phyloP scores from a whole-genome alignment of 2,329 filamentous ascomycete genomes.

The Fusarium odoratissimum region DNA sequence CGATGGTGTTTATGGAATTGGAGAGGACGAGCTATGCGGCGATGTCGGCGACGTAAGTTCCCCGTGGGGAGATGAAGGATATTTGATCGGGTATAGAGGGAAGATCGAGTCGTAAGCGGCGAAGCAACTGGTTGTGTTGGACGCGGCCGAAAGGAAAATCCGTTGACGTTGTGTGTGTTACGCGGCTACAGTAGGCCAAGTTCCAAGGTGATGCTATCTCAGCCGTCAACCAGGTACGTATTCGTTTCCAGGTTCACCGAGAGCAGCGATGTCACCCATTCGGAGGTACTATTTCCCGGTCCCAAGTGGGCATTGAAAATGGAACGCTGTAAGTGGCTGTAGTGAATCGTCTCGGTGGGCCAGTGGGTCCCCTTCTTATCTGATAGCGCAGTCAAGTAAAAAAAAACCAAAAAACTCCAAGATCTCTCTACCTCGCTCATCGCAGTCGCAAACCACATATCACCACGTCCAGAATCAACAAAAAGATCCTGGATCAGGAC shows the following conservation, averaged over 20 bases:
- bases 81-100: background rate
- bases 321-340: slow-evolving; percentile 32
- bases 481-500: no score
- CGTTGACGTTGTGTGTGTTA: slow-evolving; percentile 31
- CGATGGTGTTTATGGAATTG: slow-evolving; percentile 5
- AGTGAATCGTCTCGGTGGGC: background rate
- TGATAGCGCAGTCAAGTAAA: background rate
- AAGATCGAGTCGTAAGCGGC: background rate
- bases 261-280: background rate
- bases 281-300: slow-evolving; percentile 29
- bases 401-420: background rate
- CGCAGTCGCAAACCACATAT: background rate
- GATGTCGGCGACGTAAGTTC: slow-evolving; percentile 18
- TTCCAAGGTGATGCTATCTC: slow-evolving; percentile 42
- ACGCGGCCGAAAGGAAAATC: background rate
- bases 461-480: background rate
- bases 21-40: slow-evolving; percentile 5
- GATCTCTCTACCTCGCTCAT: background rate
- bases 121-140: background rate
- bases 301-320: background rate
- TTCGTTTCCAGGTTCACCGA: background rate
- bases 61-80: slow-evolving; percentile 13
- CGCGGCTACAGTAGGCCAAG: slow-evolving; percentile 37
- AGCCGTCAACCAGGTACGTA: slow-evolving; percentile 41
- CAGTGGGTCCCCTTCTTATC: background rate